Conservation (phyloP, 805 yeast species). For the Teunomyces tritomae region DNA sequence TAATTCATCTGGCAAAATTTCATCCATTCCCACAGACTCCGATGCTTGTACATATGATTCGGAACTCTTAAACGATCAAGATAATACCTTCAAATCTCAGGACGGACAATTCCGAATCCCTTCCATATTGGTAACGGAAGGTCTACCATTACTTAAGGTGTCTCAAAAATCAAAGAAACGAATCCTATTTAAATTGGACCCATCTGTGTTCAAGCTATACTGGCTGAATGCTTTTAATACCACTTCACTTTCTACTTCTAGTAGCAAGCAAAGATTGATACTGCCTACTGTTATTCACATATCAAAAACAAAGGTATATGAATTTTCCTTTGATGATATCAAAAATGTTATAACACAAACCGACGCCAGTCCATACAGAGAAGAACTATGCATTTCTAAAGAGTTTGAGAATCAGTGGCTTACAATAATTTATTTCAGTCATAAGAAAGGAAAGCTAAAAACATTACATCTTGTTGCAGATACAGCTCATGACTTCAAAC, state of each 20-base stretch:
- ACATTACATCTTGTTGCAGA: conserved; percentile 78
- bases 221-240: conserved; percentile 44
- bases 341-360: conserved; percentile 58
- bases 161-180: conserved; percentile 68
- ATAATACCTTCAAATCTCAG: background rate
- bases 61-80: background rate
- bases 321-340: conserved; percentile 57
- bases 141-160: conserved; percentile 62
- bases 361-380: conserved; percentile 82
- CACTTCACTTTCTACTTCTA: conserved; percentile 21
- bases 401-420: conserved; percentile 73
- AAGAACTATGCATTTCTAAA: conserved; percentile 71
- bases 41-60: background rate
- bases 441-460: conserved; percentile 61
- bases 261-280: conserved; percentile 15
- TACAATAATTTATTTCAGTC: conserved; percentile 68
- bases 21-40: conserved; percentile 5
- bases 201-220: conserved; percentile 49
- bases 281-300: conserved; percentile 11
- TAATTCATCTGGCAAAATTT: background rate
- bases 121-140: conserved; percentile 49
- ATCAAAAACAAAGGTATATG: conserved; percentile 18
- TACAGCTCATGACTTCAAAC: conserved; percentile 54
- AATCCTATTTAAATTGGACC: conserved; percentile 54
- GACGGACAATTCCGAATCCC: conserved; percentile 29